Evolutionary conservation across 495 filamentous ascomycete genomes (phyloP), one percentile per base, ranked within the genome.

Genomic region (Penicillium coprophilum): DNA sequence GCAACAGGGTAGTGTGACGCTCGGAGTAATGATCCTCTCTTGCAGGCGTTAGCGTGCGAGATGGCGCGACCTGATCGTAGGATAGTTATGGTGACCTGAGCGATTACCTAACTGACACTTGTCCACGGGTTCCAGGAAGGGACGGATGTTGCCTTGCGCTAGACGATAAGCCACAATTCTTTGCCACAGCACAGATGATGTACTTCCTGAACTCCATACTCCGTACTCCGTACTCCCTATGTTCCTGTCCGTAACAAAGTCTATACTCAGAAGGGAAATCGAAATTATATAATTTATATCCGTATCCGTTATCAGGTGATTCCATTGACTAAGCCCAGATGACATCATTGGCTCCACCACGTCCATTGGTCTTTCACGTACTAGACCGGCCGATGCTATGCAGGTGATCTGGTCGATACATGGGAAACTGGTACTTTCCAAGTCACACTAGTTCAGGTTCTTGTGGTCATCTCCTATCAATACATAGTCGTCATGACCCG

Each of bases 11-110:
- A 32, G 28, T 20, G n/a, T 54, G 52, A 57, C 52, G 19, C 15
- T 55, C 58, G 58, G 61, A 56, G 63, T 63, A 64, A 64, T 50
- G 64, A 66, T 66, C 61, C 64, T 44, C 60, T 56, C 43, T 31
- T 55, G 58, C 46, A 46, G 31, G 62, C 28, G 23, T 53, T 66
- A 66, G 63, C 55, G 57, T 28, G 55, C 47, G 43, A 58, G 51
- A 51, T 59, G 59, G 54, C 46, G 62, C 62, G 56, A 59, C 62
- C 64, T 61, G 61, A 61, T 66, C 61, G 56, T 56, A 55, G 20
- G 24, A 19, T n/a, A n/a, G n/a, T 51, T 45, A 31, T 21, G 17
- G n/a, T 31, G 49, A 52, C 24, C 32, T 38, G 48, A 38, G 28
- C 30, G 21, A 50, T 50, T 50, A 50, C 48, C 48, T 39, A 50